Conservation (phyloP, 441 rosid species). For the Populus tomentosa region DNA sequence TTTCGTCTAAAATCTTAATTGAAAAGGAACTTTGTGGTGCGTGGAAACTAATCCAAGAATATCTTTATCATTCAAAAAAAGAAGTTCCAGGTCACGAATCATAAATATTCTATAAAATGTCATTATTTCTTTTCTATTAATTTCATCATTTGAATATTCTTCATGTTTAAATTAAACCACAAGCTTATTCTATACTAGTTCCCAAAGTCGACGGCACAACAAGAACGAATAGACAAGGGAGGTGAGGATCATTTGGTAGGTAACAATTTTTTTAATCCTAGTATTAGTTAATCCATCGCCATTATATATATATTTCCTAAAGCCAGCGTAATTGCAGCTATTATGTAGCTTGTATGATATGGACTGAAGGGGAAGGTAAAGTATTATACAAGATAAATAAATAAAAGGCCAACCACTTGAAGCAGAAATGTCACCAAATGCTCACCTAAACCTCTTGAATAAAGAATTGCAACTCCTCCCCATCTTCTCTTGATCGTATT, state of each 20-base stretch:
- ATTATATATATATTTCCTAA: background rate
- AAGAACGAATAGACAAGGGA: background rate
- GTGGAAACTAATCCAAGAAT: background rate
- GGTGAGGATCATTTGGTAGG: background rate
- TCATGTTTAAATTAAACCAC: too few species aligned
- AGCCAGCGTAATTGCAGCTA: background rate
- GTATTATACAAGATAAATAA: background rate
- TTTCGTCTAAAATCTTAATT: background rate
- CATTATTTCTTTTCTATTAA: background rate
- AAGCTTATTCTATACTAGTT: background rate
- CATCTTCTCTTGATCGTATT: background rate
- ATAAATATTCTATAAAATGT: background rate
- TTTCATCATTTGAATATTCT: too few species aligned
- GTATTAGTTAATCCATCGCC: conserved; percentile 5
- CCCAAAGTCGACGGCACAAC: background rate
- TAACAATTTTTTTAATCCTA: background rate
- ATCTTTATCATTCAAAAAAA: too few species aligned
- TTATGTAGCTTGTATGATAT: background rate
- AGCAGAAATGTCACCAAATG: conserved; percentile 52
- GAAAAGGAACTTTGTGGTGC: background rate
- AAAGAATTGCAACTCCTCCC: background rate
- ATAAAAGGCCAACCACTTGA: conserved; percentile 34
- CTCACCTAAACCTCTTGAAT: conserved; percentile 26
- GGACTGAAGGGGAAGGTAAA: background rate
- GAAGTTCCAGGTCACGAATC: too few species aligned